A percentile compares a stretch with the other conserved stretches of the same genome.
Evolutionary conservation across 164 flowering plant species (phyloP).

Genomic region (Vitis vinifera): ASM3070453v1 NC_081817.1:8750501-8751000

Average conservation of each 20-base stretch:
- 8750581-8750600: slow-evolving; percentile 70
- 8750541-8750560: slow-evolving; percentile 86
- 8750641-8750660: background rate
- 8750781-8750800: background rate
- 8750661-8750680: background rate
- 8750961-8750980: background rate
- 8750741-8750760: background rate
- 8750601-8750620: slow-evolving; percentile 34
- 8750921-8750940: background rate
- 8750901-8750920: background rate
- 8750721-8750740: background rate
- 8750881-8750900: background rate
- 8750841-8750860: too few relatives aligned
- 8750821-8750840: too few relatives aligned
- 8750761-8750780: background rate
- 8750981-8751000: background rate
- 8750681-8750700: background rate
- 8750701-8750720: background rate
- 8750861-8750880: background rate
- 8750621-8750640: background rate
- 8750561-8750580: slow-evolving; percentile 62
- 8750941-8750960: background rate
- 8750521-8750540: slow-evolving; percentile 86
- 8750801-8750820: too few relatives aligned
- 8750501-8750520: slow-evolving; percentile 85